Evolutionary conservation across 2,329 filamentous ascomycete genomes (phyloP).

Genomic region (Colletotrichum caudatum): DNA sequence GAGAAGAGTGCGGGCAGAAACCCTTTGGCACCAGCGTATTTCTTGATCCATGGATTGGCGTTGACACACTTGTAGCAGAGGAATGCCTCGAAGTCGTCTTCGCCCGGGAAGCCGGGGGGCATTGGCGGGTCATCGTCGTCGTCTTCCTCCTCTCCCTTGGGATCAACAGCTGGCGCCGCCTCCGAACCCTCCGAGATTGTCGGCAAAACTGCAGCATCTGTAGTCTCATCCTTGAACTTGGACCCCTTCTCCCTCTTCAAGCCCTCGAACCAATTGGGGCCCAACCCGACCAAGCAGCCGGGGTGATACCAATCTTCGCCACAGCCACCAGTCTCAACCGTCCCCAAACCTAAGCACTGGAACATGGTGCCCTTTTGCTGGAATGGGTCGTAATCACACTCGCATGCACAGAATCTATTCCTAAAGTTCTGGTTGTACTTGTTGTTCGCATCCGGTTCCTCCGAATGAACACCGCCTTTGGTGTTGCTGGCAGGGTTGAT

Average conservation of each 20-base stretch:
- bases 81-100: conserved; percentile 90
- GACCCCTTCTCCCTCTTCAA: conserved; percentile 55
- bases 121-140: conserved; percentile 74
- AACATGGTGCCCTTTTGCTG: conserved; percentile 98
- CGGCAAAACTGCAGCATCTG: conserved; percentile 51
- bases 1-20: conserved; percentile 81
- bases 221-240: conserved; percentile 19
- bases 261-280: conserved; percentile 77
- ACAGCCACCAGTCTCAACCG: conserved; percentile 84
- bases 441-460: conserved; percentile 79
- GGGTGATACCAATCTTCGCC: conserved; percentile 99
- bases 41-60: conserved; percentile 90
- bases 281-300: conserved; percentile 86
- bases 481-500: conserved; percentile 78
- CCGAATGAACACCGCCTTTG: conserved; percentile 82
- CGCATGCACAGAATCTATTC: conserved; percentile 92
- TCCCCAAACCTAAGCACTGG: conserved; percentile 90
- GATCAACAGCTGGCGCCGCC: conserved; percentile 38
- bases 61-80: conserved; percentile 95
- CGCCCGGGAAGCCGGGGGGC: conserved; percentile 87
- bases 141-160: conserved; percentile 46
- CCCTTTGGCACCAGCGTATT: conserved; percentile 82
- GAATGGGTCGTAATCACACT: conserved; percentile 87
- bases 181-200: conserved; percentile 65
- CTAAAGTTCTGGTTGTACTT: conserved; percentile 96